phyloP scores from a whole-genome alignment of 73 alveolate genomes.

The Tetrahymena borealis region DNA sequence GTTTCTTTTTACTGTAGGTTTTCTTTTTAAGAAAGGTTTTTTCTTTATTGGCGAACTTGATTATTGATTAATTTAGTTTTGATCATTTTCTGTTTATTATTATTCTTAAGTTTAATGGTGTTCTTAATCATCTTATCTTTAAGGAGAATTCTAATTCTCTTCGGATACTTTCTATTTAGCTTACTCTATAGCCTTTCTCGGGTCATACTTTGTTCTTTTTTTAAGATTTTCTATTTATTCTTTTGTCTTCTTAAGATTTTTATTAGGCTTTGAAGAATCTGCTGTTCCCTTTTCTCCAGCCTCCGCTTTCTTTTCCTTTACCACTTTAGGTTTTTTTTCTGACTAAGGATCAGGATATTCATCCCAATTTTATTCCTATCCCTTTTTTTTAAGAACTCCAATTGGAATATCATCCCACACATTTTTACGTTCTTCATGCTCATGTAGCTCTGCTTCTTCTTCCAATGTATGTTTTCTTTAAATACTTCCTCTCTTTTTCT shows the following conservation, averaged over 20 bases:
- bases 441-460: background rate
- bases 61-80: background rate
- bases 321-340: background rate
- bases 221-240: constrained; percentile 21
- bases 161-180: constrained; percentile 13
- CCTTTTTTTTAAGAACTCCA: background rate
- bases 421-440: background rate
- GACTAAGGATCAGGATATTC: background rate
- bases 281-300: background rate
- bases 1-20: background rate
- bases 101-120: background rate
- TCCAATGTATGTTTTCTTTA: background rate
- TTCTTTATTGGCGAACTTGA: background rate
- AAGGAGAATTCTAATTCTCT: background rate
- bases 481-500: background rate
- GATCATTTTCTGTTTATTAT: background rate
- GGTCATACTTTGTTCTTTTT: constrained; percentile 46
- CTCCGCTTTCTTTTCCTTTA: background rate
- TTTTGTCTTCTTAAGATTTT: background rate
- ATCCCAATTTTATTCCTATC: background rate
- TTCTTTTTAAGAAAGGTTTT: background rate
- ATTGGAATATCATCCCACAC: background rate
- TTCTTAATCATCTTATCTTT: constrained; percentile 1
- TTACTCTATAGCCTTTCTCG: constrained; percentile 37
- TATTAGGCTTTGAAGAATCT: background rate